Base-by-base conservation (phyloP, 192 early-diverging fungal genomes). In the Coemansia sp. region DNA sequence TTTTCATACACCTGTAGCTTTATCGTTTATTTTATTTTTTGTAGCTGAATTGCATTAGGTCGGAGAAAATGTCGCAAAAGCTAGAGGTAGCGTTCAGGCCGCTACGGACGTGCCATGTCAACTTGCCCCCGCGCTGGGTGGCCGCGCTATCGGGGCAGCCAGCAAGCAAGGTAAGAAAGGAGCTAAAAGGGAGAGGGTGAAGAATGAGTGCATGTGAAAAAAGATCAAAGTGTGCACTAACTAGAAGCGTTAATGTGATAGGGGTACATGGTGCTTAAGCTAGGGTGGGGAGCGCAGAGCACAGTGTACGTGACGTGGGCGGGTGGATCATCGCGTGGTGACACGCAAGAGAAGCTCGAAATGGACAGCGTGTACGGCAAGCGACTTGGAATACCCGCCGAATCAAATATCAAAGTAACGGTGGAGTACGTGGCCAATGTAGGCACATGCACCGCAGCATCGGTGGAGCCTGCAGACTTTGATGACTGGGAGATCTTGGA, bases 401-500 rank as follows among this genome's bases (percentile, higher is more conserved):
- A 45, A 45, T 21, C 43, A 2, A 16, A 2, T 13, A 25, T 25
- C 48, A 23, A 21, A 3, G 48, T 51, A 15, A 51, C 74, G 5
- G 80, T 91, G 26, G 87, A 86, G 58, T 87, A 89, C 71, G 79
- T 84, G 56, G 67, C 83, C 20, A 67, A 84, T 42, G 72, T 86
- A 9, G 79, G 78, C 13, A 82, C 84, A 15, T 87, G 89, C 29
- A 75, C 77, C 12, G 77, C 82, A 35, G 87, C 90, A 0, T 74
- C 86, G 61, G 90, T 92, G 25, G 92, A 88, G 49, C 90, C 91
- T 0, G 77, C 74, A 49, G 81, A 81, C 7, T 84, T 86, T 35
- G 90, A 93, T 56, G 91, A 93, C 71, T 93, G 90, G 90, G 91
- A 93, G 73, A 91, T 93, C 48, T 59, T 93, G 72, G 90, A 90